phyloP scores from a whole-genome alignment of 331 rosid species.

The Saraca asoca region DNA sequence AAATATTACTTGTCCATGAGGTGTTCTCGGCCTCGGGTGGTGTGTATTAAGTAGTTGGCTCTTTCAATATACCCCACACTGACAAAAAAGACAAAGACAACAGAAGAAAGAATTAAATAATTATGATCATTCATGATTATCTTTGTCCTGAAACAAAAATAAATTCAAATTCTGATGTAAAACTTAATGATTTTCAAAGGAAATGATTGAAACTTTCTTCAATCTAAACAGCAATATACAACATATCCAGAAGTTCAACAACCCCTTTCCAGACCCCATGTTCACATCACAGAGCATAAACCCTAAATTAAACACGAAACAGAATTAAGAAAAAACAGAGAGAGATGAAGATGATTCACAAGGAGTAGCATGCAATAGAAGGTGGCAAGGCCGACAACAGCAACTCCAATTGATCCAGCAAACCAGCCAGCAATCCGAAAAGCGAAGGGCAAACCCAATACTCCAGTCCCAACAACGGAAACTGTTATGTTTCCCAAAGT shows the following conservation, averaged over 20 bases:
- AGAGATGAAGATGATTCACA: constrained; percentile 44
- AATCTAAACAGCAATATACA: too few relatives aligned
- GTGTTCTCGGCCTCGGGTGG: too few relatives aligned
- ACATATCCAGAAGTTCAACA: too few relatives aligned
- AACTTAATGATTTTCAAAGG: too few relatives aligned
- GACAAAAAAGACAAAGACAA: neutral
- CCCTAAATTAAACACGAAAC: neutral
- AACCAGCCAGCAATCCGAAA: constrained; percentile 81
- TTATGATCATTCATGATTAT: neutral
- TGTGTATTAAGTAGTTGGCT: too few relatives aligned
- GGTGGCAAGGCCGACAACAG: constrained; percentile 53
- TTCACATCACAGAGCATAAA: neutral
- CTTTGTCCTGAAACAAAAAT: constrained; percentile 5
- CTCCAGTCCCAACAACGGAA: constrained; percentile 87
- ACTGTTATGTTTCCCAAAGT: constrained; percentile 58
- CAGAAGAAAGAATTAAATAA: too few relatives aligned
- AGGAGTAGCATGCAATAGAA: constrained; percentile 86
- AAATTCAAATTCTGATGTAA: too few relatives aligned
- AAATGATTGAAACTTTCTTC: too few relatives aligned
- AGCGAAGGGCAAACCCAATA: constrained; percentile 88
- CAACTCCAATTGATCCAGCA: constrained; percentile 69
- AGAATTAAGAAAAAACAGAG: too few relatives aligned
- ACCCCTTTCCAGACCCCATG: neutral
- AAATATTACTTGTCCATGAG: too few relatives aligned
- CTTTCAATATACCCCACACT: too few relatives aligned